Percentiles rank a stretch among this genome's conserved stretches.
phyloP scores from a whole-genome alignment of 2,329 filamentous ascomycete genomes.

The Monosporascus ibericus region DNA sequence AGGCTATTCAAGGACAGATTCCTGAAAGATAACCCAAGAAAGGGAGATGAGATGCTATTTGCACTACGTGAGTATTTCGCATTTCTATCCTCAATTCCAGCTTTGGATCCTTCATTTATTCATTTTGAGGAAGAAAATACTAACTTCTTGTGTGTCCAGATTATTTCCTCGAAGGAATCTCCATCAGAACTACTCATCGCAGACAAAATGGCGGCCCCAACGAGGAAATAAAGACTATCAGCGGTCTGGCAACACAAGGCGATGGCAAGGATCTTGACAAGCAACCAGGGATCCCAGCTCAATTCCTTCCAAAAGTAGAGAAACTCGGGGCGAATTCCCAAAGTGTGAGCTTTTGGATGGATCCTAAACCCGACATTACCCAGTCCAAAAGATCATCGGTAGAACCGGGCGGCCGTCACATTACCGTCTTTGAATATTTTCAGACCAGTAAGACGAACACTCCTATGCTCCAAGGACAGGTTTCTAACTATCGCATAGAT shows the following conservation, averaged over 20 bases:
- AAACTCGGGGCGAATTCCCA: constrained; percentile 25
- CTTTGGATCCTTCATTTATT: too few species aligned
- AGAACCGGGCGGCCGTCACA: constrained; percentile 28
- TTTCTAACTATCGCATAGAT: constrained; percentile 14
- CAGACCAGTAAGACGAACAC: constrained; percentile 25
- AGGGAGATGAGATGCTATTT: not conserved
- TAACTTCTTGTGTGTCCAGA: not conserved
- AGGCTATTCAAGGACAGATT: not conserved
- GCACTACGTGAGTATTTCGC: not conserved
- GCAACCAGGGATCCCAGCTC: not conserved
- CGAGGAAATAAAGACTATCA: not conserved
- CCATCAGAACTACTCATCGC: not conserved
- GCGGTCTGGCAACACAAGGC: not conserved
- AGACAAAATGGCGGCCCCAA: not conserved
- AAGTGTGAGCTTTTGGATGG: constrained; percentile 13
- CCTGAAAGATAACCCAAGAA: not conserved
- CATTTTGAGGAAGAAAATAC: too few species aligned
- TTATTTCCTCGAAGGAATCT: not conserved
- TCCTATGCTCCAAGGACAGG: not conserved
- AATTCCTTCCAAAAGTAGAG: constrained; percentile 27
- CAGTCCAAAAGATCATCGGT: too few species aligned
- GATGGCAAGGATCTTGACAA: not conserved
- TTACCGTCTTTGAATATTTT: constrained; percentile 48
- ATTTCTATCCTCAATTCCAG: too few species aligned
- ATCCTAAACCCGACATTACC: not conserved